These are phyloP conservation scores for Hypsizygus ulmarius DNA, from an alignment of 1,284 basidiomycete species.

Conservation along the genomic window DNA sequence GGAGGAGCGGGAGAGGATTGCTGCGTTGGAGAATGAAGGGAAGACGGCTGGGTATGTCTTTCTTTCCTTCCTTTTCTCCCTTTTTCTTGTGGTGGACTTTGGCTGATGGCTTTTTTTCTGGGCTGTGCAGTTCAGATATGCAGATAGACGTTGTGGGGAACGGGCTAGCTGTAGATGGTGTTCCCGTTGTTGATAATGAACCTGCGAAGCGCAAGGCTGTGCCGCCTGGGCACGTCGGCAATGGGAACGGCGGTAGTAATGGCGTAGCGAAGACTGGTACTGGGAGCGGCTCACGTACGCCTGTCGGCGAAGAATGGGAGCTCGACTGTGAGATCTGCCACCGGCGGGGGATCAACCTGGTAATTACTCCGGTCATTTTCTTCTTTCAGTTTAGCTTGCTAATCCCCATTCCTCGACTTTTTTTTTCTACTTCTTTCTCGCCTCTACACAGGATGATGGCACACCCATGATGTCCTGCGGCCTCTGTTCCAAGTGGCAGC, in stretches of 20 bases:
- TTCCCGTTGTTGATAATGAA: background rate
- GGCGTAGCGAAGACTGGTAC: background rate
- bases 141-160: slow-evolving; percentile 14
- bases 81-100: background rate
- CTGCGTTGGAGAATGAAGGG: slow-evolving; percentile 11
- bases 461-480: slow-evolving; percentile 78
- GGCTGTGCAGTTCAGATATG: slow-evolving; percentile 9
- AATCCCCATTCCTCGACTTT: background rate
- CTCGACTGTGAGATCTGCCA: slow-evolving; percentile 83
- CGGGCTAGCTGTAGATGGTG: background rate
- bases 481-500: slow-evolving; percentile 79
- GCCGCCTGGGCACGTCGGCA: slow-evolving; percentile 5
- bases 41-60: slow-evolving; percentile 22
- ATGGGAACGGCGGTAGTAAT: slow-evolving; percentile 3
- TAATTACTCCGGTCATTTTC: slow-evolving; percentile 30
- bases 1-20: slow-evolving; percentile 29
- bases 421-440: no score
- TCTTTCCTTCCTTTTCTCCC: background rate
- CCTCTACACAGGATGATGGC: slow-evolving; percentile 77
- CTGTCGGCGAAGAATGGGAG: slow-evolving; percentile 68
- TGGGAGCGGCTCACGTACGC: slow-evolving; percentile 38
- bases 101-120: background rate
- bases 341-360: slow-evolving; percentile 65
- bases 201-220: background rate
- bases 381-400: slow-evolving; percentile 12